Evolutionary conservation across 257 asterid genomes (phyloP).

Genomic region (Prunella vulgaris): DNA sequence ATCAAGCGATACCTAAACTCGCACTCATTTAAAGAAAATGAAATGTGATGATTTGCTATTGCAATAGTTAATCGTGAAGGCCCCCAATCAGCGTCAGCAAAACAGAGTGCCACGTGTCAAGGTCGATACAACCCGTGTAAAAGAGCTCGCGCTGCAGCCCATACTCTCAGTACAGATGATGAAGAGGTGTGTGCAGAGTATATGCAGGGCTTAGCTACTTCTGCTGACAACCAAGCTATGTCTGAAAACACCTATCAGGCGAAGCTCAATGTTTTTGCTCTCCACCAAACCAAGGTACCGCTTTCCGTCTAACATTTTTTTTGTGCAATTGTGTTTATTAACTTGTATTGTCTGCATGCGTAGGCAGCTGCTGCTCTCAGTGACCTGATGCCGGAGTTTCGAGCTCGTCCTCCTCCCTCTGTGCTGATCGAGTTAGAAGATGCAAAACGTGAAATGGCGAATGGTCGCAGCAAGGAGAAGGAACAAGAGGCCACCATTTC

Average conservation of each 20-base stretch:
- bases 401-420: not conserved
- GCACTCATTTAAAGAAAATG: too few relatives aligned
- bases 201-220: not conserved
- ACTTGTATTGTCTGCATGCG: not conserved
- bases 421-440: not conserved
- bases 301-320: not conserved
- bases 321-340: not conserved
- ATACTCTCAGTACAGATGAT: not conserved
- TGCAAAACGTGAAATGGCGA: not conserved
- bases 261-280: not conserved
- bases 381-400: not conserved
- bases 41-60: not conserved
- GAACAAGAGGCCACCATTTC: not conserved
- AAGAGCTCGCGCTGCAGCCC: not conserved
- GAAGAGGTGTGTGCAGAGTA: not conserved
- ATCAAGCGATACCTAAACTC: too few relatives aligned
- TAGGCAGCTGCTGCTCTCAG: not conserved
- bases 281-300: conserved; percentile 1
- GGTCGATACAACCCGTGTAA: not conserved
- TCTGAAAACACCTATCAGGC: not conserved
- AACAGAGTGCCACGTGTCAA: too few relatives aligned
- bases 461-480: not conserved
- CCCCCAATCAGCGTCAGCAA: not conserved
- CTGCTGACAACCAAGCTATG: not conserved
- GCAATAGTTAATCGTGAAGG: not conserved